phyloP scores from a whole-genome alignment of 1,284 basidiomycete species.

The Ustilago loliicola region DNA sequence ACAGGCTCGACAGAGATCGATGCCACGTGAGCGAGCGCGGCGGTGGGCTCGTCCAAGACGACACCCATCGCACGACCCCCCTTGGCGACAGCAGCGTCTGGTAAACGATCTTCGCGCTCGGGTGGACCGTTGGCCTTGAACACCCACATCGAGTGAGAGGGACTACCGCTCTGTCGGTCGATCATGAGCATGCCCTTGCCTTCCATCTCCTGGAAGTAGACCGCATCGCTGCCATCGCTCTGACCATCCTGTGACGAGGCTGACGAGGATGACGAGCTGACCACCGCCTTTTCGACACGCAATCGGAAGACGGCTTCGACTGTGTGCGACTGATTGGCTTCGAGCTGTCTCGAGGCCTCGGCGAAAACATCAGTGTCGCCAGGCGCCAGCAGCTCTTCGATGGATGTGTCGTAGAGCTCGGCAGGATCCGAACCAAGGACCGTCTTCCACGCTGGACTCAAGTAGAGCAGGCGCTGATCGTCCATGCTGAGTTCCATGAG shows the following conservation, averaged over 20 bases:
- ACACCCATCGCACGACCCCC: slow-evolving; percentile 31
- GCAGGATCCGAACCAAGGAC: slow-evolving; percentile 88
- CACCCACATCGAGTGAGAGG: slow-evolving; percentile 99
- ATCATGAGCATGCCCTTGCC: slow-evolving; percentile 99
- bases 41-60: slow-evolving; percentile 39
- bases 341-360: slow-evolving; percentile 86
- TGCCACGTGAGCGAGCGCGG: slow-evolving; percentile 51
- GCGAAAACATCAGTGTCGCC: slow-evolving; percentile 88
- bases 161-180: slow-evolving; percentile 84
- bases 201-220: slow-evolving; percentile 87
- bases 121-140: slow-evolving; percentile 80
- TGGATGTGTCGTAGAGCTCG: slow-evolving; percentile 81
- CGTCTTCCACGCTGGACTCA: slow-evolving; percentile 93
- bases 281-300: slow-evolving; percentile 73
- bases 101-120: slow-evolving; percentile 59
- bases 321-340: slow-evolving; percentile 92
- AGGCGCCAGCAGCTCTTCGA: slow-evolving; percentile 85
- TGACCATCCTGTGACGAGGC: slow-evolving; percentile 55
- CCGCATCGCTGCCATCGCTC: slow-evolving; percentile 69
- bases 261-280: slow-evolving; percentile 75
- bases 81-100: slow-evolving; percentile 42
- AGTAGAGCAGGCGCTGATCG: slow-evolving; percentile 86
- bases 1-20: slow-evolving; percentile 78
- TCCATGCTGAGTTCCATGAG: slow-evolving; percentile 95
- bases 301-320: slow-evolving; percentile 92